A percentile compares a stretch with the other conserved stretches of the same genome.
Evolutionary conservation across 768 basidiomycete species (phyloP).

Genomic region (Multifurca ochricompacta): DNA sequence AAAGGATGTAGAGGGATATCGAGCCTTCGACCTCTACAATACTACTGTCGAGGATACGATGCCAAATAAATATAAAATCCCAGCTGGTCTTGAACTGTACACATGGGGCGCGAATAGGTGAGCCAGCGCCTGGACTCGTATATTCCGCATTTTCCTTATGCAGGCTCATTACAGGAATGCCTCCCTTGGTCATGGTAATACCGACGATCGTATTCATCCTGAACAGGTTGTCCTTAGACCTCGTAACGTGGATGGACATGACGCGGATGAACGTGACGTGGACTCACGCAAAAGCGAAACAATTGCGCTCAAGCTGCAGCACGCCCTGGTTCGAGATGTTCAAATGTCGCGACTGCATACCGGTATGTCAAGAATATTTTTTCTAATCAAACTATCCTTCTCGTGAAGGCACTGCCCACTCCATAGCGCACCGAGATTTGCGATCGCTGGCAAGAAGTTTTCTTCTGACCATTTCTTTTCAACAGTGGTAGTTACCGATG

Average conservation of each 20-base stretch:
- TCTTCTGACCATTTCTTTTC: not conserved
- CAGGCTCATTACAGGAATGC: constrained; percentile 54
- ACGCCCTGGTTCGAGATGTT: constrained; percentile 55
- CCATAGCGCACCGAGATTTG: not conserved
- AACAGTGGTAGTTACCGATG: constrained; percentile 59
- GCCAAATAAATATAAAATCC: not conserved
- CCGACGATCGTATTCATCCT: constrained; percentile 67
- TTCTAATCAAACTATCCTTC: not conserved
- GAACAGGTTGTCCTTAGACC: constrained; percentile 57
- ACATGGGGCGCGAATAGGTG: constrained; percentile 76
- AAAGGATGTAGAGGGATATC: constrained; percentile 85
- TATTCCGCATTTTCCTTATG: not conserved
- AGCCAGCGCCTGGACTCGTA: not conserved
- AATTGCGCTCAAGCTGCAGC: constrained; percentile 47
- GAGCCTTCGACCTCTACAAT: constrained; percentile 90
- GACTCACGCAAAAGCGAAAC: no score
- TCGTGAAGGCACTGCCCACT: not conserved
- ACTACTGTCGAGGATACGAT: constrained; percentile 19
- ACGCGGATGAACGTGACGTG: constrained; percentile 19
- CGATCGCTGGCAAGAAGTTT: not conserved
- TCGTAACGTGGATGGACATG: not conserved
- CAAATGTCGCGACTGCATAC: constrained; percentile 88
- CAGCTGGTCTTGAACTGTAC: constrained; percentile 49
- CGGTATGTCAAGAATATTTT: constrained; percentile 32
- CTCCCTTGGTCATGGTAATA: constrained; percentile 77